Percentiles rank a stretch among this genome's conserved stretches.
Evolutionary conservation across 208 protist species (phyloP).

Genomic region (Leishmania gerbilli): DNA sequence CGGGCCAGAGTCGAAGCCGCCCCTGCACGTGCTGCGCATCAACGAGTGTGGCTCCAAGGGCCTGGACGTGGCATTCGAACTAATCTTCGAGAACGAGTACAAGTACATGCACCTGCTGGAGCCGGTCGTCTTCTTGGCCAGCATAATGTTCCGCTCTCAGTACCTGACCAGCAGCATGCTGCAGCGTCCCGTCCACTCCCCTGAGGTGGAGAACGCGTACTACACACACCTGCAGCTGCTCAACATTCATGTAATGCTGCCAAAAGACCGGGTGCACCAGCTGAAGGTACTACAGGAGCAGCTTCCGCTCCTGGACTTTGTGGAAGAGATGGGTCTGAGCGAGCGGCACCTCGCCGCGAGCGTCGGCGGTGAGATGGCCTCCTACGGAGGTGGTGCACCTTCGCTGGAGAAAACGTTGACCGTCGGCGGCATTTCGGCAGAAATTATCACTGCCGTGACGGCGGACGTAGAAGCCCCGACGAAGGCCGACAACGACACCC

Average conservation of each 20-base stretch:
- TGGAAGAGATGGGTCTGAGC: slow-evolving; percentile 59
- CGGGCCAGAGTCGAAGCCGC: slow-evolving; percentile 9
- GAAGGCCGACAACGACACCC: neutral
- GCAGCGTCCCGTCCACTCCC: slow-evolving; percentile 49
- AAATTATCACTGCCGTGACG: neutral
- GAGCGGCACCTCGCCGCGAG: slow-evolving; percentile 13
- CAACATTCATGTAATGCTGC: slow-evolving; percentile 56
- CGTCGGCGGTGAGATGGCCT: slow-evolving; percentile 15
- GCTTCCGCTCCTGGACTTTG: slow-evolving; percentile 67
- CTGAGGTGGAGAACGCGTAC: slow-evolving; percentile 70
- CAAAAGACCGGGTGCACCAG: slow-evolving; percentile 50
- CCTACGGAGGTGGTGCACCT: neutral
- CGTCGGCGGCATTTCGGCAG: neutral
- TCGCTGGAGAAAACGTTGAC: slow-evolving; percentile 5
- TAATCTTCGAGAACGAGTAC: slow-evolving; percentile 66
- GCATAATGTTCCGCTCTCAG: slow-evolving; percentile 83
- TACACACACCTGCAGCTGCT: slow-evolving; percentile 77
- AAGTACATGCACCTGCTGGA: slow-evolving; percentile 63
- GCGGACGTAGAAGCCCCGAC: neutral
- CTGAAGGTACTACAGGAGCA: slow-evolving; percentile 74
- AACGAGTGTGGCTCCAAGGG: slow-evolving; percentile 30
- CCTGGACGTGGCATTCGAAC: slow-evolving; percentile 61
- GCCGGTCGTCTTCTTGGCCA: slow-evolving; percentile 72
- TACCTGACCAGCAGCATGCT: slow-evolving; percentile 79
- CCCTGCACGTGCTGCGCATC: slow-evolving; percentile 19